Conservation (phyloP, 805 yeast species). For the Alloascoidea hylecoeti region DNA sequence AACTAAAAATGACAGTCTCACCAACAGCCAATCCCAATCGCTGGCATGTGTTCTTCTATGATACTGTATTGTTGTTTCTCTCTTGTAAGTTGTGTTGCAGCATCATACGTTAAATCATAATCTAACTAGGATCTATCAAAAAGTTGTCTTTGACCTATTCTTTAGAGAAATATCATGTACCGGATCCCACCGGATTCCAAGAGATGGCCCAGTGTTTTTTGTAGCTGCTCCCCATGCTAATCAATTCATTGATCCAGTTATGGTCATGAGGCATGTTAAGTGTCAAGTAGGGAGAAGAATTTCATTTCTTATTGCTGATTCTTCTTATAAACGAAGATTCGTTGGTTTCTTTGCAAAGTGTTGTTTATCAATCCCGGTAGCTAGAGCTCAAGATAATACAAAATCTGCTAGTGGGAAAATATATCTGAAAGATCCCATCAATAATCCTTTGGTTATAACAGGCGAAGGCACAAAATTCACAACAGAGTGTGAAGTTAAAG, state of each 20-base stretch:
- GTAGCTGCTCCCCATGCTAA: conserved; percentile 98
- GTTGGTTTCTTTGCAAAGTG: conserved; percentile 68
- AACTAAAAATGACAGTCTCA: no score
- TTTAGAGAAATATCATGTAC: conserved; percentile 83
- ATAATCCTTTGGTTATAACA: conserved; percentile 35
- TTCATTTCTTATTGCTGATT: conserved; percentile 76
- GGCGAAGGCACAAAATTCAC: conserved; percentile 65
- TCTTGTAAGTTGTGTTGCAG: no score
- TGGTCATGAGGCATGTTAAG: conserved; percentile 72
- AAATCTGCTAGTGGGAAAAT: conserved; percentile 52
- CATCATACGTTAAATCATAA: no score
- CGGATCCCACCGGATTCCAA: conserved; percentile 65
- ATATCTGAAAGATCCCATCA: conserved; percentile 29
- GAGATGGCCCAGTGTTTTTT: conserved; percentile 72
- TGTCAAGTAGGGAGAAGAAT: conserved; percentile 52
- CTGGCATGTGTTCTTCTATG: no score
- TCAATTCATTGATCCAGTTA: conserved; percentile 77
- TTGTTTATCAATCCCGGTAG: conserved; percentile 80
- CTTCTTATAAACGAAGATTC: conserved; percentile 46
- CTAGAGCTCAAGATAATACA: conserved; percentile 82
- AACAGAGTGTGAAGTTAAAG: conserved; percentile 43
- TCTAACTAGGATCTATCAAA: no score
- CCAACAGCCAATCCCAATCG: no score
- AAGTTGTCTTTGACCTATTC: conserved; percentile 46
- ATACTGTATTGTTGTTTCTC: no score